Base-by-base conservation (phyloP, 2,329 filamentous ascomycete genomes). In the Sclerotinia sclerotiorum region DNA sequence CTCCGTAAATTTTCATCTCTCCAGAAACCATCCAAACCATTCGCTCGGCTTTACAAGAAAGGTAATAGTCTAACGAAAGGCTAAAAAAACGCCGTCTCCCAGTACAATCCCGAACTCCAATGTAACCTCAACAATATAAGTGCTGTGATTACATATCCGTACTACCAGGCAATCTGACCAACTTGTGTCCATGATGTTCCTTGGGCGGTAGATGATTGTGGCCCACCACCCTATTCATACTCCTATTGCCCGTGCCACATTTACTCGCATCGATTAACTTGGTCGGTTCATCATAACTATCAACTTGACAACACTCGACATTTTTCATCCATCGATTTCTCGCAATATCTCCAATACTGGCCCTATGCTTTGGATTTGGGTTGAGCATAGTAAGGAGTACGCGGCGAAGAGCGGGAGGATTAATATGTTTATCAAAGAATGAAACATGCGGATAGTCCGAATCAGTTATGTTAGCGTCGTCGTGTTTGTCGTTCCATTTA, bases 351-450 rank as follows among this genome's bases (percentile, higher is more conserved):
- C 84, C 80, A 63, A 95, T 91, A 39, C 84, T 86, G 73, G 90
- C 87, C 54, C 93, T 90, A 76, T 87, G 87, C 10, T 81, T 79
- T 0, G 93, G 92, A 72, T 93, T 82, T 0, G 93, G 92, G 77
- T 97, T 88, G 44, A 97, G 84, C 93, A 97, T 96, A 77, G 87
- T 88, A 63, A 95, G 81, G 15, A 97, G 80, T 5, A 96, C 81
- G 15, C 89, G 87, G 69, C 90, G 88, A 68, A 94, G 83, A 3
- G 87, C 86, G 0, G 88, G 86, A 42, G 90, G 88, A 74, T 88
- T 88, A 71, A 93, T 81, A 51, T 80, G 82, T 21, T 82, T 80
- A 77, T 95, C 91, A 49, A 93, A 85, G 21, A 87, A 85, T 39
- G 82, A 79, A 70, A 89, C 86, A 70, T 84, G 84, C 21, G 91